Evolutionary conservation across 495 filamentous ascomycete genomes (phyloP).

Genomic region (Lasiosphaeria hispida): DNA sequence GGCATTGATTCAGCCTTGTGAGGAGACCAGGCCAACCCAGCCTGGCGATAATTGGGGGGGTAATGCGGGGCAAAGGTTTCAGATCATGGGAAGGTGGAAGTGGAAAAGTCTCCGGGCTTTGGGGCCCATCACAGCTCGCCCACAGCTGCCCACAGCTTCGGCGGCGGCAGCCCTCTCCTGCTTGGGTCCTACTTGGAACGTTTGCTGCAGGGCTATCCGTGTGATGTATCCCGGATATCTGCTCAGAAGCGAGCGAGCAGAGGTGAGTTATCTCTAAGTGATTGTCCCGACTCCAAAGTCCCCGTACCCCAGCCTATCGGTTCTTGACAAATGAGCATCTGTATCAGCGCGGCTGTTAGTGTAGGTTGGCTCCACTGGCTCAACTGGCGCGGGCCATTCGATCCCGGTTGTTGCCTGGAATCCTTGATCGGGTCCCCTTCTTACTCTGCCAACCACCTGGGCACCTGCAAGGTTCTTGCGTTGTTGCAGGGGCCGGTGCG

Average conservation of each 20-base stretch:
- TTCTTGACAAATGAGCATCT: background rate
- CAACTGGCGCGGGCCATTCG: background rate
- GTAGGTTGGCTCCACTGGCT: too few species aligned
- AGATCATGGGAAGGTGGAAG: too few species aligned
- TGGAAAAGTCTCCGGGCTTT: too few species aligned
- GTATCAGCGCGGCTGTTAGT: background rate
- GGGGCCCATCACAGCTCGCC: too few species aligned
- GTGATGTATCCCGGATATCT: too few species aligned
- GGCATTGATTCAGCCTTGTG: slow-evolving; percentile 15
- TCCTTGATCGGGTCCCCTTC: slow-evolving; percentile 5
- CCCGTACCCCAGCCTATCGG: slow-evolving; percentile 8
- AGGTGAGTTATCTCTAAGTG: too few species aligned
- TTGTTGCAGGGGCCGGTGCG: background rate
- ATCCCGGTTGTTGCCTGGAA: slow-evolving; percentile 7
- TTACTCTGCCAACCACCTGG: background rate
- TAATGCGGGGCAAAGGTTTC: background rate
- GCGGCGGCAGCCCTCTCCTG: too few species aligned
- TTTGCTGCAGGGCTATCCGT: too few species aligned
- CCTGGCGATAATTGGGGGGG: background rate
- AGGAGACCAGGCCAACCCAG: slow-evolving; percentile 5
- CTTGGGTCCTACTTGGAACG: too few species aligned
- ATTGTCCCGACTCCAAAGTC: too few species aligned
- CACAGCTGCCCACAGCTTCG: too few species aligned
- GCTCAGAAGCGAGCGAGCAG: too few species aligned
- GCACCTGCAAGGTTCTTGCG: slow-evolving; percentile 3